phyloP scores from a whole-genome alignment of 257 asterid species.

The Buddleja alternifolia region DNA sequence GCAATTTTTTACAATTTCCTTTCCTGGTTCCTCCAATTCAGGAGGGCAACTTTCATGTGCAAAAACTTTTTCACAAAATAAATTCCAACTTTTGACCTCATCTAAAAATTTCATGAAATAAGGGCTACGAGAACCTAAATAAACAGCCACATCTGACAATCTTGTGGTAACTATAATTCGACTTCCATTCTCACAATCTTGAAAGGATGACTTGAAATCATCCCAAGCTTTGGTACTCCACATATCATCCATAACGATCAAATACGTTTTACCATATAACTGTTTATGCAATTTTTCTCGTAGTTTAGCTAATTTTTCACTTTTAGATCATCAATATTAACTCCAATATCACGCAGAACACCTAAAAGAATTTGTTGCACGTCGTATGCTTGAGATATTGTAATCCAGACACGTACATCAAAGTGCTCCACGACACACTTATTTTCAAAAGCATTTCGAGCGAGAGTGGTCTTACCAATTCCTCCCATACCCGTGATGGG shows the following conservation, averaged over 20 bases:
- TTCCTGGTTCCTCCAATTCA: slow-evolving; percentile 10
- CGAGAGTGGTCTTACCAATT: slow-evolving; percentile 28
- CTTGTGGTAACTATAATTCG: slow-evolving; percentile 21
- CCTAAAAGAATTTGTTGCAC: not conserved
- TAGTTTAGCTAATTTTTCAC: not conserved
- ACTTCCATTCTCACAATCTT: slow-evolving; percentile 1
- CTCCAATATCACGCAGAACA: not conserved
- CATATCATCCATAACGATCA: slow-evolving; percentile 21
- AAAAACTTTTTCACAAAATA: not conserved
- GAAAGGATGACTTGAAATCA: not conserved
- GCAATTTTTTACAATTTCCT: slow-evolving; percentile 8
- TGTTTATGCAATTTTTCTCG: not conserved
- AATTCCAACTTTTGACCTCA: slow-evolving; percentile 13
- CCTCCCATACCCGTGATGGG: slow-evolving; percentile 28
- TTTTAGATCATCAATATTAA: not conserved
- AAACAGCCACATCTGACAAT: not conserved
- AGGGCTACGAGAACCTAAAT: not conserved
- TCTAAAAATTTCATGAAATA: not conserved
- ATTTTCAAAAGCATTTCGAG: not conserved
- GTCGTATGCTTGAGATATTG: not conserved
- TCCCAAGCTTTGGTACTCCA: slow-evolving; percentile 18
- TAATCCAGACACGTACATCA: slow-evolving; percentile 17
- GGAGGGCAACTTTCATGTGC: not conserved
- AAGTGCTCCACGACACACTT: not conserved
- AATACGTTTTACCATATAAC: slow-evolving; percentile 6